Percentiles rank a stretch among this genome's conserved stretches.
phyloP scores from a whole-genome alignment of 345 rosid genomes.

The Schrenkiella parvula region DNA sequence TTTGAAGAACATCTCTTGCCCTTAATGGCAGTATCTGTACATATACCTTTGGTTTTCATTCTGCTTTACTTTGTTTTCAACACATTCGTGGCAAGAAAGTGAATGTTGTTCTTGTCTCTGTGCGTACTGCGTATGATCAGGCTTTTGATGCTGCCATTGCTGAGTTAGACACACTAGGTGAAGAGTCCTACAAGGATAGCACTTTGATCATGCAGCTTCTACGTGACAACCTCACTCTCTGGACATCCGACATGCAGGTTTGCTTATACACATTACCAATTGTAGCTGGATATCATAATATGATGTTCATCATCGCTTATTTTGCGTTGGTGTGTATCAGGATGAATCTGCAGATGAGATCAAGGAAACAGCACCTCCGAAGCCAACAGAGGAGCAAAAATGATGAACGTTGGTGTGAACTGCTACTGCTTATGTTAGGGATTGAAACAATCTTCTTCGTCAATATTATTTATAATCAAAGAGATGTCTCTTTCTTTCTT shows the following conservation, averaged over 20 bases:
- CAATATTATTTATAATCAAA: not conserved
- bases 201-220: constrained; percentile 32
- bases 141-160: constrained; percentile 90
- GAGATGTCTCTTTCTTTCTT: not conserved
- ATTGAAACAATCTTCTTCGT: constrained; percentile 1
- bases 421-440: constrained; percentile 8
- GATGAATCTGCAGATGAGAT: constrained; percentile 83
- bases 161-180: constrained; percentile 81
- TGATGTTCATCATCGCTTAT: not conserved
- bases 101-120: not conserved
- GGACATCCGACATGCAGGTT: constrained; percentile 98
- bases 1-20: not conserved
- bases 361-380: constrained; percentile 60
- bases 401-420: constrained; percentile 22
- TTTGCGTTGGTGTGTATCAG: constrained; percentile 29
- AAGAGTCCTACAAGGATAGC: constrained; percentile 92
- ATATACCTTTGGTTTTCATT: not conserved
- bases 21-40: not conserved
- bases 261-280: not conserved
- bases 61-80: not conserved
- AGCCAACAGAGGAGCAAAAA: constrained; percentile 53
- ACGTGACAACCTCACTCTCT: constrained; percentile 83
- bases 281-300: not conserved
- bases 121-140: constrained; percentile 29
- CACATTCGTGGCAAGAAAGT: not conserved